Evolutionary conservation across 371 early-diverging fungal genomes (phyloP), one percentile per base, ranked within the genome.

Genomic region (Syncephalastrum racemosum): DNA sequence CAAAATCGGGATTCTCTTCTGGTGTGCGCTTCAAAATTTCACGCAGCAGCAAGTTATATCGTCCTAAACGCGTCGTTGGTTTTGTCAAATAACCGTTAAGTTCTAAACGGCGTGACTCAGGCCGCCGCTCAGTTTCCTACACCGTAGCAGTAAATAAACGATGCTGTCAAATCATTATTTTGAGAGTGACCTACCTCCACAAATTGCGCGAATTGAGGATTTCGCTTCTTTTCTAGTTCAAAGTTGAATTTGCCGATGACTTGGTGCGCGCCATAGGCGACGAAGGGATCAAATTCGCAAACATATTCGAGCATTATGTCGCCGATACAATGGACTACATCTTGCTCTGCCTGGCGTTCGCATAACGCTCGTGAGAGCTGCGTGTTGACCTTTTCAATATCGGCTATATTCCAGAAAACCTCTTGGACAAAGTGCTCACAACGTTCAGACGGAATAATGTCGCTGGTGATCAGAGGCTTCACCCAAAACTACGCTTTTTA

Each of bases 221-320:
- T 94, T 13, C 62, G 68, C 36, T 79, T 80, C 58, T 84, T 83
- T 56, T 95, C 96, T 7, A 81, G 68, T 48, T 94, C 95, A 60
- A 93, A 84, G 10, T 79, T 77, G 60, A 89, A 82, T 63, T 91
- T 91, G 40, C 91, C 92, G 63, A 85, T 84, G 18, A 89, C 81
- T 63, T 95, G 94, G 67, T 92, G 89, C 6, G 90, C 91, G 27
- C 95, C 93, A 72, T 97, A 97, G 23, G 79, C 84, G 6, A 95
- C 87, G 58, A 93, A 95, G 0, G 90, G 88, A 41, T 89, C 80
- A 60, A 95, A 89, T 27, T 79, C 77, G 51, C 81, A 61, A 1
- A 89, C 87, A 64, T 89, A 82, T 43, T 78, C 68, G 25, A 90
- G 57, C 59, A 97, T 81, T 24, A 94, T 85, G 62, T 96, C 96